Evolutionary conservation across 257 asterid species (phyloP), one percentile per base, ranked within the genome.

Genomic region (Fraxinus anomala): DNA sequence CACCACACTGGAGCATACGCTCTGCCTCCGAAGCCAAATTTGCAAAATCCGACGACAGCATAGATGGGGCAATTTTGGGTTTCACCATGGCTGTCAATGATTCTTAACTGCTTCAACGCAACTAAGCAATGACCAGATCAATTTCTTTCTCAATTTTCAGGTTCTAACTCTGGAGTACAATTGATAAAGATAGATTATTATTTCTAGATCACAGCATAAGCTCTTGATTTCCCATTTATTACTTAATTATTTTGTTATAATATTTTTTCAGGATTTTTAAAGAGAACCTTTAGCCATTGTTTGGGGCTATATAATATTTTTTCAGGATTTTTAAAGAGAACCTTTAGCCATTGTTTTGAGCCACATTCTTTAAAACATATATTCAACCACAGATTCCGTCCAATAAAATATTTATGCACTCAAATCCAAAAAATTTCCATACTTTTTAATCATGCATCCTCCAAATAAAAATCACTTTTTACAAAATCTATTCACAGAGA

Each of bases 21-120:
- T 87, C 82, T 36, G 98, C 97, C 85, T 94, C 97, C 42, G 96
- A 80, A 6, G 99, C 97, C 85, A 94, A 83, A 83, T 94, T 92
- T n/a, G 97, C 90, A 36, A 94, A 94, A 84, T 94, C 97, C 74
- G 98, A 94, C 9, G 98, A 94, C 1, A 94, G 84, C 99, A 94
- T 94, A 61, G 98, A 94, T 73, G 99, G 97, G 47, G 97, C 96
- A 39, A 94, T 92, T 79, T 85, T 90, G 13, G 97, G 83, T 79
- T 82, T 85, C 86, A 84, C 88, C 97, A 90, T 91, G 69, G 74
- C 73, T 30, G 28, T 59, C 30, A 59, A 59, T 59, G 74, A 63
- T 30, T 68, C 72, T 17, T 11, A 47, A 63, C 17, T 14, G 14
- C 69, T 9, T 36, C 49, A 42, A 28, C 21, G 26, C 42, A 69